Conservation (phyloP, 2,329 filamentous ascomycete species). For the Aspergillus hortae region DNA sequence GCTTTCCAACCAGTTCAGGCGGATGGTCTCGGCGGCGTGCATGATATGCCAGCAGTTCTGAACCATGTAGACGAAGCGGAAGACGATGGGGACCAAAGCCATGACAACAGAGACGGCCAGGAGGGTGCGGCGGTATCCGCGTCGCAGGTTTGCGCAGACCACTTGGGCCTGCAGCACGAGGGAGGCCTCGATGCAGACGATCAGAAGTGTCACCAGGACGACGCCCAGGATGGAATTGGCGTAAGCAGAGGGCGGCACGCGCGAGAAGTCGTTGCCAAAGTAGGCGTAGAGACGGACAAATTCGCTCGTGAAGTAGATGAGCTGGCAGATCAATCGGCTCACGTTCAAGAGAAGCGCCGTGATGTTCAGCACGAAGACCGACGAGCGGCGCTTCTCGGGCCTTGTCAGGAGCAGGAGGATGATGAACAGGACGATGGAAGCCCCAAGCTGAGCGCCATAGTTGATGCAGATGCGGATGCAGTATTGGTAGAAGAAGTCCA, state of each 20-base stretch:
- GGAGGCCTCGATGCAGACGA: conserved; percentile 55
- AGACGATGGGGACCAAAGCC: conserved; percentile 50
- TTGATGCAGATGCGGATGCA: conserved; percentile 55
- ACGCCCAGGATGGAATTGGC: conserved; percentile 47
- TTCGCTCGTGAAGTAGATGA: conserved; percentile 57
- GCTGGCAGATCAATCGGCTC: conserved; percentile 45
- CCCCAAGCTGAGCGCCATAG: conserved; percentile 68
- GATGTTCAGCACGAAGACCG: conserved; percentile 64
- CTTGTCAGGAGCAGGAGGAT: conserved; percentile 67
- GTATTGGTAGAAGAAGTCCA: conserved; percentile 49
- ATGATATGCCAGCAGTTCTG: conserved; percentile 46
- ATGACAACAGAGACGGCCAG: conserved; percentile 48
- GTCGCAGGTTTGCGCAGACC: conserved; percentile 53
- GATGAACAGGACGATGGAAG: conserved; percentile 61
- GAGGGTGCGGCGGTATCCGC: conserved; percentile 43
- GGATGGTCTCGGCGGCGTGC: conserved; percentile 21
- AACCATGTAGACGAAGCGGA: conserved; percentile 52
- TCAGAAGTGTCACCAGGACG: conserved; percentile 51
- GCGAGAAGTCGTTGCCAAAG: conserved; percentile 53
- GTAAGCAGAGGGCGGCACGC: conserved; percentile 45
- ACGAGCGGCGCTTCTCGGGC: conserved; percentile 59
- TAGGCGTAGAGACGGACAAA: conserved; percentile 61
- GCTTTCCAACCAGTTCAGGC: conserved; percentile 40
- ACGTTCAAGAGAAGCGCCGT: conserved; percentile 59
- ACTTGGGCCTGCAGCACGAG: conserved; percentile 62